Evolutionary conservation across 805 yeast genomes (phyloP).

Genomic region (Suhomyces pyralidae): DNA sequence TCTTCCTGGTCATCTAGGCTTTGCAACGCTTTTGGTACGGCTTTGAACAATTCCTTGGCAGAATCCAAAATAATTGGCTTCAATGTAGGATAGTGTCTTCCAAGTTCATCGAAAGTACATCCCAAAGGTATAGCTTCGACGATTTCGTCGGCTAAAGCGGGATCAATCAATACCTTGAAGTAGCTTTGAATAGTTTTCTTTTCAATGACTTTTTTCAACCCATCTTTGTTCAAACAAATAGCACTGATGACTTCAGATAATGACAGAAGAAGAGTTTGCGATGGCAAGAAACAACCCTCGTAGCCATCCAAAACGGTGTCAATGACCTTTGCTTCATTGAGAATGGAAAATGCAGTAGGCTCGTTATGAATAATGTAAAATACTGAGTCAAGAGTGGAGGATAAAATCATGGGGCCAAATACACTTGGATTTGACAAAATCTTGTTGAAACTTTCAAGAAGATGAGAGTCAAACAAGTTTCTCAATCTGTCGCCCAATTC

Average conservation of each 20-base stretch:
- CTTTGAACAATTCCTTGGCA: slow-evolving; percentile 42
- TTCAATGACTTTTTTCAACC: slow-evolving; percentile 54
- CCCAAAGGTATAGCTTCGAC: slow-evolving; percentile 60
- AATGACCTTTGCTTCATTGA: slow-evolving; percentile 74
- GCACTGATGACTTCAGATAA: slow-evolving; percentile 82
- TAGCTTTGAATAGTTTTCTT: slow-evolving; percentile 36
- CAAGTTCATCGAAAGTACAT: slow-evolving; percentile 69
- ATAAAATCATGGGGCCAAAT: slow-evolving; percentile 66
- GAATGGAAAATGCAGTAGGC: slow-evolving; percentile 80
- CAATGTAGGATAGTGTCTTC: slow-evolving; percentile 77
- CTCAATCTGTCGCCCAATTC: slow-evolving; percentile 83
- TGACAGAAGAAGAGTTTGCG: slow-evolving; percentile 55
- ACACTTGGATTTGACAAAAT: slow-evolving; percentile 53
- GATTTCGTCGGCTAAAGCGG: slow-evolving; percentile 46
- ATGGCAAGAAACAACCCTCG: slow-evolving; percentile 52
- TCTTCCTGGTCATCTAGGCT: slow-evolving; percentile 18
- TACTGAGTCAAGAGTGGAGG: slow-evolving; percentile 60
- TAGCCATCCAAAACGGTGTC: slow-evolving; percentile 61
- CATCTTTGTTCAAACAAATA: slow-evolving; percentile 71
- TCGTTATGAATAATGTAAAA: slow-evolving; percentile 79
- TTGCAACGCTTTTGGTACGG: slow-evolving; percentile 23
- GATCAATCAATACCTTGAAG: slow-evolving; percentile 50
- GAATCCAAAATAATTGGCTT: slow-evolving; percentile 56
- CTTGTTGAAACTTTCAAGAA: slow-evolving; percentile 58
- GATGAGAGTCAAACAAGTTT: slow-evolving; percentile 79